Evolutionary conservation across 108 stramenopile genomes (phyloP), one percentile per base, ranked within the genome.

Genomic region (Nitzschia sp.): DNA sequence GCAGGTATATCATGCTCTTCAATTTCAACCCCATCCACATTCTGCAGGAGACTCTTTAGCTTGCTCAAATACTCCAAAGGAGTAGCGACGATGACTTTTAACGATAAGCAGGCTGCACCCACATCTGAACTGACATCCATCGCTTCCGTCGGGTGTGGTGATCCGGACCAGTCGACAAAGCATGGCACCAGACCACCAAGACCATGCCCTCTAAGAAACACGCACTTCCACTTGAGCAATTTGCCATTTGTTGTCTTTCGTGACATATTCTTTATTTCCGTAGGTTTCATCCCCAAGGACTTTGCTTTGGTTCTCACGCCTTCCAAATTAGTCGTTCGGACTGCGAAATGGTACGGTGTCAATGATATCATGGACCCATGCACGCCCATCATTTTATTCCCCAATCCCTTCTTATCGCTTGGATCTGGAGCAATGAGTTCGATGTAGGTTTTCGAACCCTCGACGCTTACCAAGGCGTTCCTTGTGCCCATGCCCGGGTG

Each of bases 181-280:
- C 41, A 61, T 44, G 60, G 60, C n/a, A 61, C 60, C 25, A 61
- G 15, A 2, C 60, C 60, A 21, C 60, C 60, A 9, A 61, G 60
- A 0, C 41, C 41, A 27, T 61, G 60, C 6, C 60, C 60, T 25
- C 33, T 19, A n/a, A 61, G 31, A 22, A 61, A 61, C 1, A 61
- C 23, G 8, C 25, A 61, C 60, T 61, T 61, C 60, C 60, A 61
- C 41, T 61, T 61, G 6, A 61, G 41, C 5, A 61, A 36, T 2
- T 4, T 61, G 1, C 60, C 60, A 44, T 61, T 34, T 8, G 60
- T 36, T 23, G 60, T 44, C 11, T 27, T 61, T 44, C 60, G n/a
- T 21, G 60, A 61, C 60, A 61, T 61, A 25, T 61, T 41, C 25
- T 61, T 36, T 21, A 61, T 61, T 21, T 41, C 41, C 13, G 4